Percentiles rank a stretch among this genome's conserved stretches.
Evolutionary conservation across 257 asterid genomes (phyloP).

Genomic region (Ilex asprella): DNA sequence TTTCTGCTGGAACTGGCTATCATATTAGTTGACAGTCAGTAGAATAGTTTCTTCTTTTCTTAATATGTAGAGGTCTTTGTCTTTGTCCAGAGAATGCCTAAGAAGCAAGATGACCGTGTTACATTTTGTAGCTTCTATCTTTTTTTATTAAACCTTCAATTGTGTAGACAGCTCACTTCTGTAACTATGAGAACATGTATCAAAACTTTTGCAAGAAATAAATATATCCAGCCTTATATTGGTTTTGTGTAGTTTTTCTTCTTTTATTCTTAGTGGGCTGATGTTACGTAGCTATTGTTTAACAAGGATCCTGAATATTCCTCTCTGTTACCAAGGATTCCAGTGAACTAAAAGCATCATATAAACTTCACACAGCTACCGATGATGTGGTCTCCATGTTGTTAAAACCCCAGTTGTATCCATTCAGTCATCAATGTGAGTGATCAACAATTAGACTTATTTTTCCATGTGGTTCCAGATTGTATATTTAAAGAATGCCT

Average conservation of each 20-base stretch:
- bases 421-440: too few species aligned
- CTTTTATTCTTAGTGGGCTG: slow-evolving; percentile 1
- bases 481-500: too few species aligned
- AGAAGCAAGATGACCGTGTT: slow-evolving; percentile 26
- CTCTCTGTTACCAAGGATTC: too few species aligned
- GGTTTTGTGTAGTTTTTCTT: neutral
- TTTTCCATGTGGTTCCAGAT: slow-evolving; percentile 11
- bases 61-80: slow-evolving; percentile 16
- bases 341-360: too few species aligned
- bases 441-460: too few species aligned
- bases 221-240: slow-evolving; percentile 9
- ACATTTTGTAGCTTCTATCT: slow-evolving; percentile 37
- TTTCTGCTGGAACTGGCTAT: slow-evolving; percentile 44
- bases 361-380: too few species aligned
- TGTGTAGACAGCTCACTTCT: slow-evolving; percentile 23
- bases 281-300: too few species aligned
- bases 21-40: slow-evolving; percentile 31
- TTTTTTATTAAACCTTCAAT: slow-evolving; percentile 13
- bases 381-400: too few species aligned
- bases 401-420: too few species aligned
- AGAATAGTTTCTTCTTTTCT: slow-evolving; percentile 11
- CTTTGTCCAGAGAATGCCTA: slow-evolving; percentile 28
- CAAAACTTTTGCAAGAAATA: slow-evolving; percentile 23
- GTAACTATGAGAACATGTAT: slow-evolving; percentile 31
- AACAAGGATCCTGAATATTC: too few species aligned